Conservation (phyloP, 164 flowering plant genomes). For the Nymphaea thermarum region DNA sequence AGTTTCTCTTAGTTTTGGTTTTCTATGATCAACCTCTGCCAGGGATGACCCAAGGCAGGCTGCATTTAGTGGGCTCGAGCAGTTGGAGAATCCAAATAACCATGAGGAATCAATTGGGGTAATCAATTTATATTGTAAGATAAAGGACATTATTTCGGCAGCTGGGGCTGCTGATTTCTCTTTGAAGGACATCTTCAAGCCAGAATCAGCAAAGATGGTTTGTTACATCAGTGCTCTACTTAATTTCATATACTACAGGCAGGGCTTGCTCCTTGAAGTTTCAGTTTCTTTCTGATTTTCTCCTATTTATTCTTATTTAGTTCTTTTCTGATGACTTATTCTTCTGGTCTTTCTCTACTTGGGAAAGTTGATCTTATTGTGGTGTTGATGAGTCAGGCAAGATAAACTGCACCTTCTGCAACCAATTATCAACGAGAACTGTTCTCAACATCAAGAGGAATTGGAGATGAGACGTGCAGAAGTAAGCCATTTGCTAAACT, state of each 20-base stretch:
- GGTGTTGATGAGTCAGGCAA: slow-evolving; percentile 24
- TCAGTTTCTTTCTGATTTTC: not conserved
- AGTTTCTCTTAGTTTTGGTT: not conserved
- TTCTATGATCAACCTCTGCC: not conserved
- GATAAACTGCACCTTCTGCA: slow-evolving; percentile 35
- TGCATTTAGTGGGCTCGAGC: slow-evolving; percentile 60
- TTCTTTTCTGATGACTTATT: not conserved
- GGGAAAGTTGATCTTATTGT: not conserved
- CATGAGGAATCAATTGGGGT: slow-evolving; percentile 38
- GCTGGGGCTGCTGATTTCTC: slow-evolving; percentile 43
- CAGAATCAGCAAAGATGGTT: slow-evolving; percentile 43
- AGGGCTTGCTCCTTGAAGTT: not conserved
- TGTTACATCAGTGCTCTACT: slow-evolving; percentile 50
- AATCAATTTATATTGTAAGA: slow-evolving; percentile 41
- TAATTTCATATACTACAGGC: slow-evolving; percentile 71
- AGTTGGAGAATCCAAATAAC: slow-evolving; percentile 70
- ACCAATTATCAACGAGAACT: slow-evolving; percentile 26
- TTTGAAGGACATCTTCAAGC: slow-evolving; percentile 49
- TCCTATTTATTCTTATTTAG: not conserved
- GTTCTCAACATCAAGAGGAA: slow-evolving; percentile 32
- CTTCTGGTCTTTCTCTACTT: not conserved
- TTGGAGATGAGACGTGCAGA: slow-evolving; percentile 41
- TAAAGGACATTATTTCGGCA: slow-evolving; percentile 37
- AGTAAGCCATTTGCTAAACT: slow-evolving; percentile 23
- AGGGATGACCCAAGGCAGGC: slow-evolving; percentile 68